Percentiles rank a stretch among this genome's conserved stretches.
phyloP scores from a whole-genome alignment of 2,329 filamentous ascomycete genomes.

The Apiospora koreana region DNA sequence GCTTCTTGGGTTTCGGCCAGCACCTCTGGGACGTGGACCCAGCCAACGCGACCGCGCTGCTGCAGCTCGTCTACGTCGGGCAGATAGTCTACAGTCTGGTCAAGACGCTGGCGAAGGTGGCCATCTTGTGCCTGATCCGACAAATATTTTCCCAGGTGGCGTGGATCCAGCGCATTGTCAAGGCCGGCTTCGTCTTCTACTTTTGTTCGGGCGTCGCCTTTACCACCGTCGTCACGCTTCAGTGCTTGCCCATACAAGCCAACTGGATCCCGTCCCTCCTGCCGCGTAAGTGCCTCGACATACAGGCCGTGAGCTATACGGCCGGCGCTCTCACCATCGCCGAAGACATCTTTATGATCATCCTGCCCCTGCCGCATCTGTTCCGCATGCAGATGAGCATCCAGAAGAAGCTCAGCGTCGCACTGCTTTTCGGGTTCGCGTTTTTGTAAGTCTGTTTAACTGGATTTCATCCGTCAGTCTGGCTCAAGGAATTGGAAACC shows the following conservation, averaged over 20 bases:
- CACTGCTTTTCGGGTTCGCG: constrained; percentile 67
- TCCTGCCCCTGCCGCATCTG: constrained; percentile 65
- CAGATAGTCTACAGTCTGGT: constrained; percentile 27
- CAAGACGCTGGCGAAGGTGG: constrained; percentile 24
- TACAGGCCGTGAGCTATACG: constrained; percentile 64
- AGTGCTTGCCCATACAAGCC: constrained; percentile 21
- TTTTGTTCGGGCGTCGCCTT: constrained; percentile 22
- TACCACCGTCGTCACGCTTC: constrained; percentile 22
- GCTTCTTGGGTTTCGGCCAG: constrained; percentile 22
- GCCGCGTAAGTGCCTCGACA: constrained; percentile 54
- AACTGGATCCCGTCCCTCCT: constrained; percentile 19
- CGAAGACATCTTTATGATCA: constrained; percentile 67
- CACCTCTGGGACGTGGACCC: constrained; percentile 26
- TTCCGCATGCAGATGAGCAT: constrained; percentile 61
- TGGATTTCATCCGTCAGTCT: no score
- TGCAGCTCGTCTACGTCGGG: constrained; percentile 21
- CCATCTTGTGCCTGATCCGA: constrained; percentile 19
- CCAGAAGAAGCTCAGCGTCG: constrained; percentile 66
- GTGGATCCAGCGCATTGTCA: constrained; percentile 17
- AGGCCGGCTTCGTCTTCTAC: neutral
- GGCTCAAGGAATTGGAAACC: neutral
- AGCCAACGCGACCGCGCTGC: constrained; percentile 13
- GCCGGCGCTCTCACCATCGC: constrained; percentile 69
- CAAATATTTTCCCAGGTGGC: constrained; percentile 22
- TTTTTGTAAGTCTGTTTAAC: constrained; percentile 54